These are phyloP conservation scores for Voacanga thouarsii DNA, from an alignment of 257 asterid genomes.

Conservation along the genomic window DNA sequence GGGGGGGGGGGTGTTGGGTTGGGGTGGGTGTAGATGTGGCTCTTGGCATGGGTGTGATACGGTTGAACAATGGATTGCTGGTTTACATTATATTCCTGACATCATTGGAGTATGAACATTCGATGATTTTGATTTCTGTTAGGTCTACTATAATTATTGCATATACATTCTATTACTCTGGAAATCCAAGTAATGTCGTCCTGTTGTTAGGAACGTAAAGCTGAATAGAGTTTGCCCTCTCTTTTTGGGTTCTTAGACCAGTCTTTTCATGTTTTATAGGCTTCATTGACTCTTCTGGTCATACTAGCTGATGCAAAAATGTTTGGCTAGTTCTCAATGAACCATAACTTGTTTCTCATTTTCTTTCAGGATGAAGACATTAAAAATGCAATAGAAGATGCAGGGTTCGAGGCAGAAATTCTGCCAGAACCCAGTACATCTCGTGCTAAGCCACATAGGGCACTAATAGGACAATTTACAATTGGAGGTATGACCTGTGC, in stretches of 20 bases:
- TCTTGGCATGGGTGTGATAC: not conserved
- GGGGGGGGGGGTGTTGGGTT: too few species aligned
- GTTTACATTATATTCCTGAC: not conserved
- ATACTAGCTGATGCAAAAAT: slow-evolving; percentile 7
- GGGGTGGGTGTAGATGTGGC: too few species aligned
- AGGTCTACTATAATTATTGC: not conserved
- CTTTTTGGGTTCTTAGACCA: not conserved
- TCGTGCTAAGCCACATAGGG: slow-evolving; percentile 40
- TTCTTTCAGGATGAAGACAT: slow-evolving; percentile 77
- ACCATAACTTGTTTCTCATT: slow-evolving; percentile 18
- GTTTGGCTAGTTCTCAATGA: slow-evolving; percentile 19
- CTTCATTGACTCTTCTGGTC: not conserved
- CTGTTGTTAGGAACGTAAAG: not conserved
- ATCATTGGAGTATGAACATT: not conserved
- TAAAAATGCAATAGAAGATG: slow-evolving; percentile 90
- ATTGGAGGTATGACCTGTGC: slow-evolving; percentile 99
- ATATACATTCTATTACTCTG: not conserved
- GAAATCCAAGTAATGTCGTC: not conserved
- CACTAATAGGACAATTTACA: slow-evolving; percentile 77
- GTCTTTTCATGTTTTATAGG: not conserved
- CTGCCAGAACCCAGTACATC: slow-evolving; percentile 60
- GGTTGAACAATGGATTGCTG: not conserved
- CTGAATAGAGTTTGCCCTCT: not conserved
- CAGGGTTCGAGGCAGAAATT: slow-evolving; percentile 95
- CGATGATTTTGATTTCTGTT: not conserved